phyloP scores from a whole-genome alignment of 441 rosid species.

The Erodium chrysanthum region DNA sequence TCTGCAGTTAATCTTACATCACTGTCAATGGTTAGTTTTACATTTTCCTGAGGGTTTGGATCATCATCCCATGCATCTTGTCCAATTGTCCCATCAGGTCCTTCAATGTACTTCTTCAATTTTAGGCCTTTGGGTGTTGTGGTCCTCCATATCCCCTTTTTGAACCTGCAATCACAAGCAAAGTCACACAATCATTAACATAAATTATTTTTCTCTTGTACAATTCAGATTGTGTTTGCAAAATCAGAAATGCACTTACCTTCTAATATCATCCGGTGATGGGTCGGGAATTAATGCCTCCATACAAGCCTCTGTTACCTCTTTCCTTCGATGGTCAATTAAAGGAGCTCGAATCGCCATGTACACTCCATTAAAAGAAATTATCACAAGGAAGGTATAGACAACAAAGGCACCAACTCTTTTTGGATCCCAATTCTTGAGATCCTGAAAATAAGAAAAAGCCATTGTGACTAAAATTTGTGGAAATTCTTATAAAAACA shows the following conservation, averaged over 20 bases:
- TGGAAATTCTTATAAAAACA: too few relatives aligned
- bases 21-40: too few relatives aligned
- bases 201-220: too few relatives aligned
- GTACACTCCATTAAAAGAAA: slow-evolving; percentile 57
- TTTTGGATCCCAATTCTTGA: slow-evolving; percentile 61
- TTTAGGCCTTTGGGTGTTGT: slow-evolving; percentile 75
- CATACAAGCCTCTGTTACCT: slow-evolving; percentile 83
- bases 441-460: slow-evolving; percentile 45
- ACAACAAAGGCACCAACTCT: slow-evolving; percentile 48
- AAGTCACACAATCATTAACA: not conserved
- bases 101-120: slow-evolving; percentile 70
- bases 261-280: slow-evolving; percentile 59
- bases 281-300: slow-evolving; percentile 95
- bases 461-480: slow-evolving; percentile 1
- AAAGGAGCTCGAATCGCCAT: slow-evolving; percentile 57
- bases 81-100: too few relatives aligned
- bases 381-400: slow-evolving; percentile 41
- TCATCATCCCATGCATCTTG: too few relatives aligned
- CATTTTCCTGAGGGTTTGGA: too few relatives aligned
- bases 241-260: slow-evolving; percentile 34
- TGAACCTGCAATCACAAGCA: slow-evolving; percentile 44
- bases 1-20: too few relatives aligned
- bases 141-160: slow-evolving; percentile 82
- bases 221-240: not conserved
- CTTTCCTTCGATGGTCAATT: slow-evolving; percentile 48